Evolutionary conservation across 2,329 filamentous ascomycete species (phyloP), one percentile per base, ranked within the genome.

Genomic region (Tolypocladium pustulatum): DNA sequence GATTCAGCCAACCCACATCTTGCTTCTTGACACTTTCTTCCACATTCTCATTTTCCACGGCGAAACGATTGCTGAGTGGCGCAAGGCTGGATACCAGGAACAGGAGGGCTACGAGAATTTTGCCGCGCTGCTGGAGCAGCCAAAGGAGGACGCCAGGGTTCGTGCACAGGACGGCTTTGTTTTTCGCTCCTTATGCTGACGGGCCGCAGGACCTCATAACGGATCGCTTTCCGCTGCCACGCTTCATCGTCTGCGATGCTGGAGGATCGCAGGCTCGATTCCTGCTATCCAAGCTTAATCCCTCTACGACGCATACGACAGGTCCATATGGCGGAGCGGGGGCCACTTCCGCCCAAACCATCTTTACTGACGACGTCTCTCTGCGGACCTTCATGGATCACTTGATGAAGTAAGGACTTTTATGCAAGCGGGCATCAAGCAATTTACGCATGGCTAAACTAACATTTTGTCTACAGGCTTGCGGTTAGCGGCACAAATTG

Each of bases 361-460:
- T 99, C 67, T 99, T 99, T 77, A 99, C 94, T 0, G 94, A 99
- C 69, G 94, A 99, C 73, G 94, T 99, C 58, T 97, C 91, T 58
- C 78, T 99, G 70, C 93, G 97, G 75, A 97, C 93, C 1, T 99
- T 99, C 72, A 99, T 99, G 94, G 94, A 99, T 69, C 92, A 97
- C 76, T 79, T 99, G 72, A 99, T 99, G 94, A 99, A 99, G 90
- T 92, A 80, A 76, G 87, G 10, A 36, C 30, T 20, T 10, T 20
- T 10, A 8, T 32, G 27, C 10, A 20, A 5, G 1, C 32, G 27
- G 27, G 32, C 9, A 9, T 5, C 22, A 20, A 12, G 22, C 30
- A 25, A 32, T 20, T 34, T 59, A 61, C 54, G 62, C 15, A 5
- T 34, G 22, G 30, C 65, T 65, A 58, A 62, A n/a, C 65, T 65